phyloP scores from a whole-genome alignment of 75 land plant genomes.

The Chamaecyparis obtusa region DNA sequence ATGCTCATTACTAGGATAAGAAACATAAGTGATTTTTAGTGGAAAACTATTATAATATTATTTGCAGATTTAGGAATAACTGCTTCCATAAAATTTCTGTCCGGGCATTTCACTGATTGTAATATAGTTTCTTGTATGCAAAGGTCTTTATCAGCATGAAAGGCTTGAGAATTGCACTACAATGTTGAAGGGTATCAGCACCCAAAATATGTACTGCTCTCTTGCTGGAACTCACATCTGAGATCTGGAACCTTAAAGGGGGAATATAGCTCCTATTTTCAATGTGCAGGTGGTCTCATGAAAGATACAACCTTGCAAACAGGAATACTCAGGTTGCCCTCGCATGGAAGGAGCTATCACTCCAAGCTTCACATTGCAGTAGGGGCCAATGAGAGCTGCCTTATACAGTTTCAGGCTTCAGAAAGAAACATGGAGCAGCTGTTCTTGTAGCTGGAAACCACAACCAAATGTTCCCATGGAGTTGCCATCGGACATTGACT shows the following conservation, averaged over 20 bases:
- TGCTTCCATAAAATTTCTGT: neutral
- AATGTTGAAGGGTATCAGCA: neutral
- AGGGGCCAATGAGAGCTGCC: neutral
- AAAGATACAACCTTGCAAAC: neutral
- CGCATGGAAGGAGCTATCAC: neutral
- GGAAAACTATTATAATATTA: neutral
- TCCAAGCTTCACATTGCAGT: too few relatives aligned
- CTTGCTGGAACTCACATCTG: neutral
- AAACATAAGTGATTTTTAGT: neutral
- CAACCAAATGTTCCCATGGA: neutral
- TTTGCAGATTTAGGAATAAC: neutral
- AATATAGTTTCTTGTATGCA: neutral
- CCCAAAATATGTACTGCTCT: neutral
- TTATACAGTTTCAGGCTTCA: neutral
- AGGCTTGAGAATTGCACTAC: neutral
- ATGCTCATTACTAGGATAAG: neutral
- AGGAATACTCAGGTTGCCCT: neutral
- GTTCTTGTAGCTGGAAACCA: neutral
- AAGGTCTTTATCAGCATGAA: neutral
- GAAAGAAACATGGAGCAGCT: neutral
- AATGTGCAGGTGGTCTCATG: neutral
- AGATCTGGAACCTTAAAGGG: neutral
- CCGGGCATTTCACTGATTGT: neutral
- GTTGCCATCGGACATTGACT: neutral
- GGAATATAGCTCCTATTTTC: neutral